Evolutionary conservation across 2,329 filamentous ascomycete species (phyloP), one percentile per base, ranked within the genome.

Genomic region (Fusarium lyarnte): DNA sequence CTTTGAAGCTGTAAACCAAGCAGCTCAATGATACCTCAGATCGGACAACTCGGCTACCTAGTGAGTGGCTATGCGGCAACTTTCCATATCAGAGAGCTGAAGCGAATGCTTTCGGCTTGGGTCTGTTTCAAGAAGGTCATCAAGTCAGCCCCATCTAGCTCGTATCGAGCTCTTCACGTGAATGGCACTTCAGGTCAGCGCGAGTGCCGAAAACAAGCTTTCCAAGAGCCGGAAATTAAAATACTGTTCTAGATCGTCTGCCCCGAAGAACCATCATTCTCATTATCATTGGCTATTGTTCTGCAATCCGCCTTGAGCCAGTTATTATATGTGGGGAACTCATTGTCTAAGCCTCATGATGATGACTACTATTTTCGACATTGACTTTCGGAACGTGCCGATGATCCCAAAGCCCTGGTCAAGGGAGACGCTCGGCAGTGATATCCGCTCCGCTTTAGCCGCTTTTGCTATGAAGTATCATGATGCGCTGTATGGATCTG

Each of bases 381-480:
- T 53, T 39, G n/a, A 17, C 53, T 47, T 46, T 47, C 39, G 53
- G 53, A 35, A 47, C 53, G 19, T 57, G 39, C 39, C 53, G 53
- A 12, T 35, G 13, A 39, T n/a, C 17, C 29, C 39, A n/a, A 33
- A 13, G n/a, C 29, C 53, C 39, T n/a, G 12, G 29, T 23, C 25
- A 19, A 54, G 11, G 35, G n/a, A 16, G 31, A 16, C 23, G 5
- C 39, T 57, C 53, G 53, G 53, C 53, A 57, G 39, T 14, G n/a
- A 57, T 35, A 57, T 57, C 53, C 53, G 53, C 19, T 27, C 53
- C 53, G 53, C 47, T 35, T 35, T 57, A 57, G 27, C 53, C 53
- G 53, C n/a, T 21, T n/a, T n/a, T 21, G 9, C 17, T 52, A 8
- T 12, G 13, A 21, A 27, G 23, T 21, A 16, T 38, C 33, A 42